Evolutionary conservation across 2,329 filamentous ascomycete species (phyloP).

Genomic region (Verticillium nubilum): DNA sequence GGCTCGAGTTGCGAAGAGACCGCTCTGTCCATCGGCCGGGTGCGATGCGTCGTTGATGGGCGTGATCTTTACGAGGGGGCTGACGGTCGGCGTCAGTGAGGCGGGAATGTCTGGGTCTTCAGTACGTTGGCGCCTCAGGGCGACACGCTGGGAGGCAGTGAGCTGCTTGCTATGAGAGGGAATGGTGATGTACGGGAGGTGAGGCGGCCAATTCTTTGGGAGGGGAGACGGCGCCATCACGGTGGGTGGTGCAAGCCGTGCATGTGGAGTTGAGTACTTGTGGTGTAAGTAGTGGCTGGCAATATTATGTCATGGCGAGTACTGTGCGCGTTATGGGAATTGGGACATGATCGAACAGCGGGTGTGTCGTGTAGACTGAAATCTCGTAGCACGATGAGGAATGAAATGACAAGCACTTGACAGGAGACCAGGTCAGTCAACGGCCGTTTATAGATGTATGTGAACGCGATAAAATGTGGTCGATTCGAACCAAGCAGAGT

Average conservation of each 20-base stretch:
- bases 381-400: too few species aligned
- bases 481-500: too few species aligned
- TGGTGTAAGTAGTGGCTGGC: too few species aligned
- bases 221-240: slow-evolving; percentile 4
- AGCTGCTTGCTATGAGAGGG: slow-evolving; percentile 44
- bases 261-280: too few species aligned
- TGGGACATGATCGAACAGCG: too few species aligned
- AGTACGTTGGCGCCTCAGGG: slow-evolving; percentile 23
- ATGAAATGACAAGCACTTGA: too few species aligned
- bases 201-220: slow-evolving; percentile 54
- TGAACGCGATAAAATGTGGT: too few species aligned
- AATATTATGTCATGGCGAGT: too few species aligned
- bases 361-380: too few species aligned
- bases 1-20: slow-evolving; percentile 52
- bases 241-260: neutral
- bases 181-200: slow-evolving; percentile 45
- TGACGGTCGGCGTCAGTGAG: slow-evolving; percentile 35
- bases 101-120: slow-evolving; percentile 24
- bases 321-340: too few species aligned
- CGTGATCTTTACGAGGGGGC: slow-evolving; percentile 46
- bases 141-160: slow-evolving; percentile 31
- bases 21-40: slow-evolving; percentile 52
- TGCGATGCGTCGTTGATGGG: slow-evolving; percentile 45
- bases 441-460: too few species aligned
- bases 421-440: too few species aligned